phyloP scores from a whole-genome alignment of 495 filamentous ascomycete species.

The Apiosordaria backusii region DNA sequence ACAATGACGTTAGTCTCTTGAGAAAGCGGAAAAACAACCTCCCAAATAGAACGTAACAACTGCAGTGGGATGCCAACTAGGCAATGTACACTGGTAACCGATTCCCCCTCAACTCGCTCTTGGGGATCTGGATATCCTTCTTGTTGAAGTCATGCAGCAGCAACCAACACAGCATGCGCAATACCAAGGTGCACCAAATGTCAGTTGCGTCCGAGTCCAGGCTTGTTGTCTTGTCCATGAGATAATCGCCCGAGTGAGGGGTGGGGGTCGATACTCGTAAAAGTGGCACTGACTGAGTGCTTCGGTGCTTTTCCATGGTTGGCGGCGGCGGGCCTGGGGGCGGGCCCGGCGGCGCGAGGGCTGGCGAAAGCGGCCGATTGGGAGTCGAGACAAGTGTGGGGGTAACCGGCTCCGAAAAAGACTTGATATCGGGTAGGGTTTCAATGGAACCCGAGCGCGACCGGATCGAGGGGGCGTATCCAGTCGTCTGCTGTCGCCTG shows the following conservation, averaged over 20 bases:
- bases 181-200: conserved; percentile 48
- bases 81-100: conserved; percentile 49
- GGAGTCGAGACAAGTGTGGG: neutral
- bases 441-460: conserved; percentile 13
- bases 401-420: conserved; percentile 5
- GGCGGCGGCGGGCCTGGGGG: neutral
- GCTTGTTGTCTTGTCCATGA: conserved; percentile 6
- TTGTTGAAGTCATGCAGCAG: conserved; percentile 50
- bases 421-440: conserved; percentile 10
- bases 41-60: neutral
- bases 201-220: conserved; percentile 24
- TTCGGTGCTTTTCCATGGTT: conserved; percentile 2
- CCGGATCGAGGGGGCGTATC: conserved; percentile 24
- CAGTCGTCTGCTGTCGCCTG: conserved; percentile 18
- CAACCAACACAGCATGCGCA: conserved; percentile 53
- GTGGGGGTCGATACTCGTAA: conserved; percentile 11
- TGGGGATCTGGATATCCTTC: conserved; percentile 45
- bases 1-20: neutral
- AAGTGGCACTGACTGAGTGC: conserved; percentile 15
- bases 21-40: neutral
- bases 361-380: conserved; percentile 1
- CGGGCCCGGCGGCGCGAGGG: neutral
- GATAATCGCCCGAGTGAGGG: neutral
- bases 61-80: conserved; percentile 9
- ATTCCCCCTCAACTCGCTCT: conserved; percentile 44